Evolutionary conservation across 495 filamentous ascomycete genomes (phyloP), one percentile per base, ranked within the genome.

Genomic region (Tuber brumale): DNA sequence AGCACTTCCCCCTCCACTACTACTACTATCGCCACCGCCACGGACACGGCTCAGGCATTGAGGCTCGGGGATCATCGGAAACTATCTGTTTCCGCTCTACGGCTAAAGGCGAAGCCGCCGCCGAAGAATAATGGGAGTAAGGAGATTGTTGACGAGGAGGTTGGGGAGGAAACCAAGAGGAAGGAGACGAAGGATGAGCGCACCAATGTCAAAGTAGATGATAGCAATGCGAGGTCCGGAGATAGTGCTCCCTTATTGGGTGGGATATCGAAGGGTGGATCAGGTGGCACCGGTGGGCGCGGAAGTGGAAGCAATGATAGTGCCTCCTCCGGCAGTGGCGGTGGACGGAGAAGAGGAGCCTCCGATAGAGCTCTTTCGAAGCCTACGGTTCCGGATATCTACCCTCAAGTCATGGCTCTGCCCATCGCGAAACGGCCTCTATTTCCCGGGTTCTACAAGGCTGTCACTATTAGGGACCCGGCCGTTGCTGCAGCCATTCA

Each of bases 381-480:
- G 85, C 92, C 94, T 5, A 87, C 90, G 0, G 91, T 97, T 8
- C 96, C 96, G 35, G 96, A 97, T 71, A 90, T 97, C 51, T 99
- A 99, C 83, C 95, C 96, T 35, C 95, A 98, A 82, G 94, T 99
- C 71, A 94, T 99, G 92, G 96, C 96, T 1, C 95, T 99, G 74
- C 95, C 96, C n/a, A 97, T 99, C 80, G 92, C 93, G 8, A 94
- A 95, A 85, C 89, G 96, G 70, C 96, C 95, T 39, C 85, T 99
- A 3, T 99, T 97, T 85, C 96, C 96, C 0, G 96, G 96, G 0
- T 99, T 97, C 85, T 99, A 99, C 86, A 99, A 99, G 84, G 94
- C 96, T 4, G 92, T 99, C 76, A 98, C 95, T 7, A 94, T 99
- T 73, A 91, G 91, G 77, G 93, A 99, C 83, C 92, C 90, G 8